Base-by-base conservation (phyloP, 2,329 filamentous ascomycete species). In the Apiospora arundinis region DNA sequence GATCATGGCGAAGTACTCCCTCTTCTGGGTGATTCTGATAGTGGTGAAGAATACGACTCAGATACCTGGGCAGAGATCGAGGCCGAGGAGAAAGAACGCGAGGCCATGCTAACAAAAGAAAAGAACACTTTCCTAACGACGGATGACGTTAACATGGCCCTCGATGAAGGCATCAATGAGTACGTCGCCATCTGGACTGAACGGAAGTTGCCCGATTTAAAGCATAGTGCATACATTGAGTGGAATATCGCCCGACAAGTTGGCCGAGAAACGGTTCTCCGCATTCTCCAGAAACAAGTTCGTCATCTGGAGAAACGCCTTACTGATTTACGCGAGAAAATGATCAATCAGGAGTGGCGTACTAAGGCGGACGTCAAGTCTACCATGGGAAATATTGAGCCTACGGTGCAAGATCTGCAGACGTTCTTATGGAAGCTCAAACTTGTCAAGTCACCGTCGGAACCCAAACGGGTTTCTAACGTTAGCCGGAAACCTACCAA, bases 21-120 rank as follows among this genome's bases (percentile, higher is more conserved):
- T 23, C 28, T 83, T 0, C 88, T 87, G 75, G 88, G 89, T 6
- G 88, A 92, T 4, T 91, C 89, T 40, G 68, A 42, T 37, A 63
- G 42, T 2, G 79, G 84, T 67, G 80, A 86, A 11, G 85, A 85
- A 42, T 88, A 87, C 73, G 91, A 93, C 75, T 83, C 87, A 14
- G 85, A 88, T 46, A 91, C 89, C 0, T 87, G 86, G 83, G 81
- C 81, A 60, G 91, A 93, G 76, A 91, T 93, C 12, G 85, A 91
- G 65, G 82, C 87, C 42, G 90, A 92, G 72, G 80, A 82, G 52
- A 81, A 83, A 69, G 82, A 84, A 68, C 73, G 75, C 71, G 72
- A 77, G 69, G 32, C 74, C 52, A 32, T 76, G 48, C 71, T 76
- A 23, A 74, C 74, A 73, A 73, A 76, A 23, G 74, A 74, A 73